A percentile compares a stretch with the other conserved stretches of the same genome.
Evolutionary conservation across 768 basidiomycete genomes (phyloP).

Genomic region (Kondoa malvinella): DNA sequence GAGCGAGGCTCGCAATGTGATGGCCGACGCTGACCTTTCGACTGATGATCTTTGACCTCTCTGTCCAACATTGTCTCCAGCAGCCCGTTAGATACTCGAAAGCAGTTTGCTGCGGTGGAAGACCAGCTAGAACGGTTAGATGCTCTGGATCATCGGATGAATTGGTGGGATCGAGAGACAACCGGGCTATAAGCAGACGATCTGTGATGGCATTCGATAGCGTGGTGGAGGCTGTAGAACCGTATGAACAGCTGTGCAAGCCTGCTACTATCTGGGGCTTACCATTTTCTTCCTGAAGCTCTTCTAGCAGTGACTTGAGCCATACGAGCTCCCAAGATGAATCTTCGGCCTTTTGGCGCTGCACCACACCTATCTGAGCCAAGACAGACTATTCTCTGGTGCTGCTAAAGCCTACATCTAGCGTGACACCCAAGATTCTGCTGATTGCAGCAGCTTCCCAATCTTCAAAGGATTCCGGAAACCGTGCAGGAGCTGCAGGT

Average conservation of each 20-base stretch:
- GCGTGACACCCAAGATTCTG: slow-evolving; percentile 56
- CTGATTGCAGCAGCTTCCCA: slow-evolving; percentile 65
- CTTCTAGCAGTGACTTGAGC: slow-evolving; percentile 58
- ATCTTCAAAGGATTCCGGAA: slow-evolving; percentile 37
- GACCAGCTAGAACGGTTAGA: slow-evolving; percentile 40
- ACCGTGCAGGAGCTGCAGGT: slow-evolving; percentile 31
- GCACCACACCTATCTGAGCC: slow-evolving; percentile 2
- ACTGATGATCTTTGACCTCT: neutral
- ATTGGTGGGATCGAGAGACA: slow-evolving; percentile 63
- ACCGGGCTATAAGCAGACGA: slow-evolving; percentile 60
- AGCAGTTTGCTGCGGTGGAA: slow-evolving; percentile 59
- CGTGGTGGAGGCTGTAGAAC: slow-evolving; percentile 26
- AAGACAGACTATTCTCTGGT: slow-evolving; percentile 9
- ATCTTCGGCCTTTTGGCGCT: slow-evolving; percentile 46
- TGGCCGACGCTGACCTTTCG: neutral
- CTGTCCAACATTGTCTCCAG: slow-evolving; percentile 50
- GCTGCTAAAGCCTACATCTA: slow-evolving; percentile 45
- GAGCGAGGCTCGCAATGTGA: neutral
- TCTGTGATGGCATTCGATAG: slow-evolving; percentile 50
- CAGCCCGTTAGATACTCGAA: slow-evolving; percentile 80
- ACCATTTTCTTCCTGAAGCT: slow-evolving; percentile 46
- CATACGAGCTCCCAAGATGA: slow-evolving; percentile 57
- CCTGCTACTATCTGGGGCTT: neutral
- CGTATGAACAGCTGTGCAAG: slow-evolving; percentile 1
- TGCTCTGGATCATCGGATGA: slow-evolving; percentile 36